Base-by-base conservation (phyloP, 352 stramenopile genomes). In the Globisporangium paroecandrum region DNA sequence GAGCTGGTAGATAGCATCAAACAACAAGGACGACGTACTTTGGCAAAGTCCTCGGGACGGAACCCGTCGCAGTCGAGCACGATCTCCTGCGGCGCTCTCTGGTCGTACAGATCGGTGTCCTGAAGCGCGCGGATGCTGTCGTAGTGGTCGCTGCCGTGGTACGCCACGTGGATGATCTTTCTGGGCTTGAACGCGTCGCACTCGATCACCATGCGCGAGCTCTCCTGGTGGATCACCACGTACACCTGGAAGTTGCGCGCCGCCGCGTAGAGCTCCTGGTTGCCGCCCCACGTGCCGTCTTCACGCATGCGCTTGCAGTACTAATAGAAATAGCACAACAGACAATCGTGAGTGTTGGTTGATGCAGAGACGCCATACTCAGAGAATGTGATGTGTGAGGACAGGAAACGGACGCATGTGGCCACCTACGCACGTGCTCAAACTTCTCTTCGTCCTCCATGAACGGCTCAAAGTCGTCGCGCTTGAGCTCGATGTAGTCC, bases 401-500 rank as follows among this genome's bases (percentile, higher is more conserved):
- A 58, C 38, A 5, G 32, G 22, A 20, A 22, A 51, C 24, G 18
- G 43, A 51, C 43, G 18, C 1, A 10, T 22, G 41, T 47, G 18
- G 18, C 43, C 43, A 36, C 57, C 46, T 41, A 55, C 74, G 20
- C 69, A 93, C 87, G 67, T 89, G 82, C 13, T 95, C 87, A 71
- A 95, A 95, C 47, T 85, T 87, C 54, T 95, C 87, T 49, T 91
- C 86, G 64, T 94, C 85, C 75, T 95, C 87, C 85, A 95, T 92
- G 77, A 95, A 95, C 58, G 87, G 85, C 67, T 94, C 83, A 69
- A 95, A 91, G 61, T 93, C 82, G 34, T 76, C 68, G 4, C 84
- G 83, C 68, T 94, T 83, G 27, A 77, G 71, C 63, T 91, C 81
- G 36, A 95, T 82, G 62, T 87, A 92, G 51, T 84, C 72, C 34